Evolutionary conservation across 164 flowering plant genomes (phyloP).

Genomic region (Cinnamomum chago): DNA sequence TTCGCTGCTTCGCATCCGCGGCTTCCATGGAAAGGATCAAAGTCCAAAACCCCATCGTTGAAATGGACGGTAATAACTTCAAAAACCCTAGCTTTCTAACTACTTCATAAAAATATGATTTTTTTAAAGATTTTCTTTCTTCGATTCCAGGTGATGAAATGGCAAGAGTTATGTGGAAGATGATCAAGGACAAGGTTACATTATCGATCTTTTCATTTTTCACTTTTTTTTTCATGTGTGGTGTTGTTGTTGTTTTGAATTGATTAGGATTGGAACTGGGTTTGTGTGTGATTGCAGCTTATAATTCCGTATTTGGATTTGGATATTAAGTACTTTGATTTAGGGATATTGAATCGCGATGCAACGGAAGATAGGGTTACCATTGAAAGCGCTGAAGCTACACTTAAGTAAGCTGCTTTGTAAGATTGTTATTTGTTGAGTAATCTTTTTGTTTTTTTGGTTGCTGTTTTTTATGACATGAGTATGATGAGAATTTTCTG

Average conservation of each 20-base stretch:
- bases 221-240: not conserved
- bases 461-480: not conserved
- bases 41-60: constrained; percentile 82
- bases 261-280: not conserved
- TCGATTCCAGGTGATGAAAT: constrained; percentile 80
- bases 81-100: constrained; percentile 1
- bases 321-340: constrained; percentile 76
- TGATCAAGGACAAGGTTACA: constrained; percentile 86
- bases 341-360: constrained; percentile 79
- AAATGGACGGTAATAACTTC: constrained; percentile 70
- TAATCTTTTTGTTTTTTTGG: not conserved
- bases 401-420: constrained; percentile 55
- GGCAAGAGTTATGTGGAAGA: constrained; percentile 84
- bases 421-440: not conserved
- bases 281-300: constrained; percentile 44
- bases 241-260: not conserved
- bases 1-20: constrained; percentile 59
- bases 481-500: not conserved
- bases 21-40: constrained; percentile 39
- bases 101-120: not conserved
- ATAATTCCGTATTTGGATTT: constrained; percentile 70
- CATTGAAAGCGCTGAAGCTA: constrained; percentile 79
- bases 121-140: too few species aligned
- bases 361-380: constrained; percentile 81
- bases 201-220: not conserved